Evolutionary conservation across 495 filamentous ascomycete species (phyloP), one percentile per base, ranked within the genome.

Genomic region (Aspergillus sclerotiicarbonarius): DNA sequence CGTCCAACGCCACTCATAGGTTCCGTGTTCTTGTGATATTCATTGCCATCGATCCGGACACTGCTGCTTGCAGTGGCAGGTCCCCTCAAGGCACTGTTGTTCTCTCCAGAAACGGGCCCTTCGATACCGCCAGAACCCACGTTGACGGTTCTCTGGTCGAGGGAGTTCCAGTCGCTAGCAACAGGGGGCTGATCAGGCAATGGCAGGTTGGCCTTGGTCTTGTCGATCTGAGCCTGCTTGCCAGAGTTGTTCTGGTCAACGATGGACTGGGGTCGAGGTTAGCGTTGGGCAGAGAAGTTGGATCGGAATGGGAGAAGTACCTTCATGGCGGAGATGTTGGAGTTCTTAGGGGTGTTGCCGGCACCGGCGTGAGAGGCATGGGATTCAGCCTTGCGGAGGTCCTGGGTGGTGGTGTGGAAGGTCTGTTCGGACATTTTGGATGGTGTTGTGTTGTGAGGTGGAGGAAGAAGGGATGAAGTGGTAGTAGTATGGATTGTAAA

Each of bases 171-270:
- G 72, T 90, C 90, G n/a, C 87, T 87, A 18, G 83, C 71, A 13
- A 75, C 72, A 0, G 90, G 90, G 5, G 90, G 89, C 37, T 92
- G 74, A 2, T 93, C 87, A 12, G 90, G 90, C 46, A 93, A 80
- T 31, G 88, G 89, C 19, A 95, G 84, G 72, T 90, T 90, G 64
- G 85, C 69, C 71, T 84, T 76, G 66, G 73, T 76, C 65, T 87
- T 70, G 18, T 85, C 85, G 61, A 91, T 87, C 71, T 86, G 74
- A 45, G 84, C 71, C 53, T 74, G 63, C 69, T 91, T 91, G 76
- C 77, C 50, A 55, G 69, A 8, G 47, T 50, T 76, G 63, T 72
- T 75, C 46, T 77, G 56, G 56, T 78, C 74, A 59, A 82, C 56
- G 52, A 79, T 63, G 19, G 80, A 82, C 81, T 84, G 50, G 29